Conservation (phyloP, 1,284 basidiomycete genomes). For the Leccinum subatratum region DNA sequence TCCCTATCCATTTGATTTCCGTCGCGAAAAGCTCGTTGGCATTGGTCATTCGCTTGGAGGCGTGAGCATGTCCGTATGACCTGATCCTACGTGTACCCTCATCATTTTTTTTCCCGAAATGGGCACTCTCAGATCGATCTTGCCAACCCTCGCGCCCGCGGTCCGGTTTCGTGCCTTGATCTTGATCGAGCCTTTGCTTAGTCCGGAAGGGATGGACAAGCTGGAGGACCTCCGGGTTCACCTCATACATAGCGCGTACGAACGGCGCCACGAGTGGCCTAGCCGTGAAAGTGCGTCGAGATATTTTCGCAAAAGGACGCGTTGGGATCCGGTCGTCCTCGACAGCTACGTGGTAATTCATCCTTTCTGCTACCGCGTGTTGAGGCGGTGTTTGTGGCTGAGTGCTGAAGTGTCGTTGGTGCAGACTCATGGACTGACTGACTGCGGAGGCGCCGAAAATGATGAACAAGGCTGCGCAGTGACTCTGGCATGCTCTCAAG, state of each 20-base stretch:
- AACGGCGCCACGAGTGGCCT: constrained; percentile 47
- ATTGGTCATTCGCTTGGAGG: constrained; percentile 63
- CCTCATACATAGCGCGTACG: constrained; percentile 43
- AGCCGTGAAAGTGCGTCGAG: constrained; percentile 38
- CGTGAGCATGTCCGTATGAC: constrained; percentile 47
- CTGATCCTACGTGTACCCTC: not conserved
- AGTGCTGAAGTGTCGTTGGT: not conserved
- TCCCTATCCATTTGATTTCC: constrained; percentile 43
- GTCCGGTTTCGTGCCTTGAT: constrained; percentile 45
- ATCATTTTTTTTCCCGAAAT: constrained; percentile 12
- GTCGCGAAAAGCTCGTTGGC: constrained; percentile 46
- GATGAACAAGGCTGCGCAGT: constrained; percentile 35
- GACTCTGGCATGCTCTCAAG: constrained; percentile 48
- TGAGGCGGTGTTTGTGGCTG: not conserved
- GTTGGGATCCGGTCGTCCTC: constrained; percentile 48
- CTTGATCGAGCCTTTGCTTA: constrained; percentile 54
- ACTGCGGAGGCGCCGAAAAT: constrained; percentile 30
- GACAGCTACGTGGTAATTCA: constrained; percentile 45
- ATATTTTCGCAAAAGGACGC: constrained; percentile 34
- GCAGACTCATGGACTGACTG: constrained; percentile 45
- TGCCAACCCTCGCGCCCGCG: constrained; percentile 43
- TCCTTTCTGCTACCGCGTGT: not conserved
- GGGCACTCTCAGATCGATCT: constrained; percentile 39
- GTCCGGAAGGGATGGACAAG: constrained; percentile 41
- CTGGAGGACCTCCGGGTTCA: constrained; percentile 37